Base-by-base conservation (phyloP, 768 basidiomycete genomes). In the Mrakia hoshinonis region DNA sequence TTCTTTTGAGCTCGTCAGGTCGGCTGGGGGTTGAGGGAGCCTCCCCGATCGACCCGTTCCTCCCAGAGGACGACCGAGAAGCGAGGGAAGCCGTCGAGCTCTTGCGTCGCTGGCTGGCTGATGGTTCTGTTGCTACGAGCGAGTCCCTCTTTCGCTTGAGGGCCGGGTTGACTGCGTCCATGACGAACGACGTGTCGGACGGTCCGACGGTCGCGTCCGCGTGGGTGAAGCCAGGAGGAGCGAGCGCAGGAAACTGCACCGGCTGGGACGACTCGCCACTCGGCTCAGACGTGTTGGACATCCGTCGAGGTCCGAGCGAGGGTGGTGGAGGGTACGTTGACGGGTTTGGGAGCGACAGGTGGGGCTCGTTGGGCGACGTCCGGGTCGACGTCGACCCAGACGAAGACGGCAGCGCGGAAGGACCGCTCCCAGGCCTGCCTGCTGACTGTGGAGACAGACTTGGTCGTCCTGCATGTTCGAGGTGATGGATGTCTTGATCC, bases 221-320 rank as follows among this genome's bases (percentile, higher is more conserved):
- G 20, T 65, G 36, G 2, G 63, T 65, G 63, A 65, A 65, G 15
- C 63, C 63, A 22, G 63, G 46, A 65, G 63, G 63, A 29, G 63
- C 63, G 24, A n/a, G 10, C 2, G 43, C 38, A 0, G 58, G 58
- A 1, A 31, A 61, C 7, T 61, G 58, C 31, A 61, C 3, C 15
- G 58, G 18, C 36, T 22, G 36, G n/a, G 15, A 51, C 9, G 58
- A 39, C 7, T 61, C 58, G 36, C 36, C 4, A n/a, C 36, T 38
- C 13, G 58, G 31, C 15, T 22, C 36, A 9, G 58, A 61, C 31
- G 55, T 34, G 34, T 34, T 11, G 11, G 58, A 61, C 2, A 31
- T 10, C 36, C 58, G 58, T 6, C 58, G 58, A 29, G 55, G 31
- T 2, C 31, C 31, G 34, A 36, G 34, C 5, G 58, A 10, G 9